Base-by-base conservation (phyloP, 768 basidiomycete genomes). In the Cyclocybe cylindracea region DNA sequence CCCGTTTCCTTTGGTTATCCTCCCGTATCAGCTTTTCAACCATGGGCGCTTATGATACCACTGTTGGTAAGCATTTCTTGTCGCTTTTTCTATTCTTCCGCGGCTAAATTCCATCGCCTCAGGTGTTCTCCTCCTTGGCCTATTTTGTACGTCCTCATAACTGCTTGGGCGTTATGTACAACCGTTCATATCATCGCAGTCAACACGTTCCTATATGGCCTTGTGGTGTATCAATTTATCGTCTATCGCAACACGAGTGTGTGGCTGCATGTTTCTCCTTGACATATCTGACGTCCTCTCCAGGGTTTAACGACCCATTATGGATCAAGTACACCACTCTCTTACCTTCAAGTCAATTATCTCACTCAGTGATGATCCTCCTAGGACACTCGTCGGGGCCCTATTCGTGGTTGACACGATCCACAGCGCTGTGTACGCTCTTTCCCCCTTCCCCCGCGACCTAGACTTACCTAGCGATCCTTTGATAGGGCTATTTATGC, bases 161-260 rank as follows among this genome's bases (percentile, higher is more conserved):
- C 14, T 7, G 34, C 13, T 36, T 41, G 9, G 18, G 4, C 11
- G 9, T n/a, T 40, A 16, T 33, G 13, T 7, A 31, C 10, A 11
- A 36, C 35, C 29, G 19, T 2, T 43, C n/a, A 24, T 24, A 10
- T 29, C 34, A 33, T 38, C 29, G 7, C 29, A 61, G 65, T 68
- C 46, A 70, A 70, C 56, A 68, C 69, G 10, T 68, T 65, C 45
- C 55, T 78, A 6, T 77, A 72, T 46, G 77, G 76, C 2, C 62
- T 76, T 9, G 76, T 77, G 54, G 61, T 64, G 7, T 73, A 69
- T 57, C 74, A 77, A 50, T 77, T 77, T 50, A 59, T 67, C 9
- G 52, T 64, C 2, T 78, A 78, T 51, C 64, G 67, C 48, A 64
- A 59, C 44, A 64, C 67, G 32, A 67, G 70, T 71, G 43, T 11